These are phyloP conservation scores for Sugiyamaella xylanicola DNA, from an alignment of 1,139 yeast species.

Conservation along the genomic window DNA sequence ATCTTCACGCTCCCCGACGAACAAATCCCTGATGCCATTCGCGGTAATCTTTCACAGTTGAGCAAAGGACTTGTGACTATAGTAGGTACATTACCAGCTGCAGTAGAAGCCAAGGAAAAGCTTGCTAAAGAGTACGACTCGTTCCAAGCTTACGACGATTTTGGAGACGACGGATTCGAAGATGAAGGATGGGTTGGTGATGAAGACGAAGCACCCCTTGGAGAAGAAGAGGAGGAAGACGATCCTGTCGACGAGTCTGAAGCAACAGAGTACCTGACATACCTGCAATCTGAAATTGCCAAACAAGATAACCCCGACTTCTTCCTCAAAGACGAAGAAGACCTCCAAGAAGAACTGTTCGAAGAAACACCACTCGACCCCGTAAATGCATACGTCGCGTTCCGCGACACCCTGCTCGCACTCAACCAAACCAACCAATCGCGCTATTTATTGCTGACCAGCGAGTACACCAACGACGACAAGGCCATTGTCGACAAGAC, in stretches of 20 bases:
- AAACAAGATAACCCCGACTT: constrained; percentile 24
- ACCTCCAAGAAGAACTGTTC: constrained; percentile 79
- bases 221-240: constrained; percentile 44
- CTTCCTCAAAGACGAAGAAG: constrained; percentile 42
- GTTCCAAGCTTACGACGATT: constrained; percentile 42
- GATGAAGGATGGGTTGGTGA: constrained; percentile 48
- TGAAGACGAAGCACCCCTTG: constrained; percentile 47
- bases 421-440: constrained; percentile 39
- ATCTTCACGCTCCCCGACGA: constrained; percentile 47
- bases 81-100: constrained; percentile 65
- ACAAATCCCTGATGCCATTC: constrained; percentile 43
- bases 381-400: constrained; percentile 61
- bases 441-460: constrained; percentile 38
- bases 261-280: constrained; percentile 41
- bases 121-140: constrained; percentile 56
- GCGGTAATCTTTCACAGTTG: constrained; percentile 43
- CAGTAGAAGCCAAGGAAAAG: constrained; percentile 65
- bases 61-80: constrained; percentile 54
- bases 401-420: constrained; percentile 49
- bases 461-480: constrained; percentile 40
- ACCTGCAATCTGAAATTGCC: constrained; percentile 30
- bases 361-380: constrained; percentile 76
- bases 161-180: constrained; percentile 40
- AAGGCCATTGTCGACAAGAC: constrained; percentile 38
- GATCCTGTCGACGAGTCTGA: constrained; percentile 41